These are phyloP conservation scores for Coccomyxa sp. DNA, from an alignment of 139 green algal genomes.

Conservation along the genomic window DNA sequence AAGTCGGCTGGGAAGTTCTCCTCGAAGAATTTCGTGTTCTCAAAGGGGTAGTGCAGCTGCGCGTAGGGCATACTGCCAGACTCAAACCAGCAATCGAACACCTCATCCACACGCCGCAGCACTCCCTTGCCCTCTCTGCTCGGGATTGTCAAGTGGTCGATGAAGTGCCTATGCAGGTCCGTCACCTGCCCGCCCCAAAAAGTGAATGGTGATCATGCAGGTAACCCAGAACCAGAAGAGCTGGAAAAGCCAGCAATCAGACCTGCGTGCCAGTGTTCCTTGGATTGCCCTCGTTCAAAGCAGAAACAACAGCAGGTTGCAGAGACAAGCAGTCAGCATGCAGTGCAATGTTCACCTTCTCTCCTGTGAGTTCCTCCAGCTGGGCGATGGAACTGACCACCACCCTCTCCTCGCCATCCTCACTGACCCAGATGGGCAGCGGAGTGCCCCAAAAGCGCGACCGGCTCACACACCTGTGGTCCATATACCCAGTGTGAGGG, in stretches of 20 bases:
- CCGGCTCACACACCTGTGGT: constrained; percentile 18
- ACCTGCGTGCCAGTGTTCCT: too few relatives aligned
- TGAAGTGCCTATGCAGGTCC: constrained; percentile 97
- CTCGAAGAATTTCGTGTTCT: constrained; percentile 95
- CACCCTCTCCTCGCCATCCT: constrained; percentile 85
- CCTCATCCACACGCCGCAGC: constrained; percentile 84
- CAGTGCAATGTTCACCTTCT: constrained; percentile 47
- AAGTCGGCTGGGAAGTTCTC: constrained; percentile 91
- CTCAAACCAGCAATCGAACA: constrained; percentile 99
- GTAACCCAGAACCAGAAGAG: background rate
- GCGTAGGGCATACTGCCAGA: constrained; percentile 95
- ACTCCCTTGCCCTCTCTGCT: constrained; percentile 58
- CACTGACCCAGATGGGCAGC: constrained; percentile 88
- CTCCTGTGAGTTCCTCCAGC: constrained; percentile 82
- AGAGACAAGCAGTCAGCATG: too few relatives aligned
- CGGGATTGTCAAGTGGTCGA: constrained; percentile 96
- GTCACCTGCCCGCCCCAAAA: constrained; percentile 45
- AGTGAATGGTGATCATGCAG: background rate
- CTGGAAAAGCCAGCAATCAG: too few relatives aligned
- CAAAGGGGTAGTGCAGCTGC: constrained; percentile 97
- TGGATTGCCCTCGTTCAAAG: too few relatives aligned
- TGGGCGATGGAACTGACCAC: constrained; percentile 83
- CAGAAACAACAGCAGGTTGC: too few relatives aligned
- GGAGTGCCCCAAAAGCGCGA: constrained; percentile 97
- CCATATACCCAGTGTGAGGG: too few relatives aligned